These are phyloP conservation scores for Neonectria ditissima DNA, from an alignment of 2,329 filamentous ascomycete genomes.

Conservation along the genomic window DNA sequence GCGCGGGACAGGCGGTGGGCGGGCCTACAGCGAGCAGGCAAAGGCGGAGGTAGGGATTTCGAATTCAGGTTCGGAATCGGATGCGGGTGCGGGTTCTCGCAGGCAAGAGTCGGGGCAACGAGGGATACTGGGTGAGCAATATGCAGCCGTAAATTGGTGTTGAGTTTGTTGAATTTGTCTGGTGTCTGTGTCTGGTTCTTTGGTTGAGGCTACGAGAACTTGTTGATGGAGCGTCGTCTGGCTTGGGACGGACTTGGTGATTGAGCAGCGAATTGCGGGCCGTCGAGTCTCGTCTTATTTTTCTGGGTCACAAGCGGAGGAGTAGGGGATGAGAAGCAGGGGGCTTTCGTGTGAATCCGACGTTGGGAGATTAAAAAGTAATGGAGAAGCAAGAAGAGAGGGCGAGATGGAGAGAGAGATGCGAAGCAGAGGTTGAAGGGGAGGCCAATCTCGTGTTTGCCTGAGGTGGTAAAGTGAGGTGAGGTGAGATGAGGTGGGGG, in stretches of 20 bases:
- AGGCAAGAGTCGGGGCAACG: slow-evolving; percentile 20
- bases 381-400: slow-evolving; percentile 8
- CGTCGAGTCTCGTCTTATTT: slow-evolving; percentile 25
- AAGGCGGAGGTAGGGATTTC: slow-evolving; percentile 8
- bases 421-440: slow-evolving; percentile 1
- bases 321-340: slow-evolving; percentile 29
- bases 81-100: slow-evolving; percentile 7
- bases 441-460: not conserved
- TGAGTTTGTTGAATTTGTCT: slow-evolving; percentile 27
- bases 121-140: slow-evolving; percentile 40
- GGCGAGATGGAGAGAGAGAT: slow-evolving; percentile 6
- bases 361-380: slow-evolving; percentile 19
- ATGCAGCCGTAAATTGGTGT: slow-evolving; percentile 39
- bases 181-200: slow-evolving; percentile 13
- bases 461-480: not conserved
- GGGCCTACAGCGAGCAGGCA: slow-evolving; percentile 9
- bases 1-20: slow-evolving; percentile 25
- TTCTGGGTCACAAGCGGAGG: slow-evolving; percentile 17
- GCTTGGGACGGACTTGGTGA: slow-evolving; percentile 5
- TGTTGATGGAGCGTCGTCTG: slow-evolving; percentile 16
- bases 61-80: not conserved
- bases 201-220: slow-evolving; percentile 28
- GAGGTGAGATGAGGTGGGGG: not conserved
- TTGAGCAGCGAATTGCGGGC: slow-evolving; percentile 35
- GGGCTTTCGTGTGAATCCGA: slow-evolving; percentile 13